Conservation (phyloP, 2,329 filamentous ascomycete species). For the Tolypocladium endophyticum region DNA sequence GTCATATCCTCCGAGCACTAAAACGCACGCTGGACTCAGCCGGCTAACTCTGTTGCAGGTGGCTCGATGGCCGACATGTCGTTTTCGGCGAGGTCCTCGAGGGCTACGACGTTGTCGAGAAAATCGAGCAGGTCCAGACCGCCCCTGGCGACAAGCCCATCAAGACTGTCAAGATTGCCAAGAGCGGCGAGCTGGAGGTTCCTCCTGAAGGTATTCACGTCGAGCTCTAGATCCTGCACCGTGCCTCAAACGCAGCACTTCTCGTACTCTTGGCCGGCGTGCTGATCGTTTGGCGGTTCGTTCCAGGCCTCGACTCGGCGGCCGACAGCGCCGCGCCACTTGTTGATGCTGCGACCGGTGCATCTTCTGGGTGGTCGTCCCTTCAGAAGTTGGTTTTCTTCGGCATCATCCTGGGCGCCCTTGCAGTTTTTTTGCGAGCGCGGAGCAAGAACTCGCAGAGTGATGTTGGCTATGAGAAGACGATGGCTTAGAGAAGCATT, state of each 20-base stretch:
- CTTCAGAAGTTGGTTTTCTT: conserved; percentile 41
- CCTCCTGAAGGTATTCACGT: conserved; percentile 87
- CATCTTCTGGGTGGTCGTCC: conserved; percentile 18
- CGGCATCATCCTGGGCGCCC: conserved; percentile 32
- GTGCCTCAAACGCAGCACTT: conserved; percentile 4
- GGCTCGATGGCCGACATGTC: conserved; percentile 77
- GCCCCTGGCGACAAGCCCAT: conserved; percentile 56
- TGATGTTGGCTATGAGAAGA: conserved; percentile 31
- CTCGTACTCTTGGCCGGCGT: conserved; percentile 15
- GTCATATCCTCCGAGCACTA: conserved; percentile 11
- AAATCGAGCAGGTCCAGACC: conserved; percentile 66
- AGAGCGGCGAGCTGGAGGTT: conserved; percentile 76
- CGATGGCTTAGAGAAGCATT: conserved; percentile 22
- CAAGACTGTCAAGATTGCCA: conserved; percentile 62
- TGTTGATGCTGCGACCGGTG: conserved; percentile 3
- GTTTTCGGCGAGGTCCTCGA: conserved; percentile 85
- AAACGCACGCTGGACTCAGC: background rate
- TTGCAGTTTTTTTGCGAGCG: conserved; percentile 34
- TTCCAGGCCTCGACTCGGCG: conserved; percentile 17
- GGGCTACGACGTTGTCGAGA: conserved; percentile 70
- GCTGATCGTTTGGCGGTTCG: conserved; percentile 21
- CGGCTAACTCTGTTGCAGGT: conserved; percentile 30
- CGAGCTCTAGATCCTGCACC: conserved; percentile 53
- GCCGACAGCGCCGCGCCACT: conserved; percentile 6
- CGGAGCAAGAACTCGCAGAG: conserved; percentile 20